These are phyloP conservation scores for Aspergillus japonicus DNA, from an alignment of 2,329 filamentous ascomycete genomes.

Conservation along the genomic window DNA sequence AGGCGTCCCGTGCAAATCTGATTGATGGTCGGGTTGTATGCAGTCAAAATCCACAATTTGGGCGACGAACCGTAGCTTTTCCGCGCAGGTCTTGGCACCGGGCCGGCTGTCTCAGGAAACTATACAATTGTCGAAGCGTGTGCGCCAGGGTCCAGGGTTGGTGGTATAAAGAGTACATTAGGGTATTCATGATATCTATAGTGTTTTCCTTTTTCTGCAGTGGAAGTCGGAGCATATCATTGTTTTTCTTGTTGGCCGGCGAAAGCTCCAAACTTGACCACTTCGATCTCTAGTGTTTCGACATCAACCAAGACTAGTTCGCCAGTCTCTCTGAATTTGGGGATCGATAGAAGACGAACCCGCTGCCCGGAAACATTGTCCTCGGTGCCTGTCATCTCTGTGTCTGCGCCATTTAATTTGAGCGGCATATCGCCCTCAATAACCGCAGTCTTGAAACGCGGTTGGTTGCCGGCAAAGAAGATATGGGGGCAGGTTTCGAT, in stretches of 20 bases:
- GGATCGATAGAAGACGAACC: constrained; percentile 78
- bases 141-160: not conserved
- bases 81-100: constrained; percentile 21
- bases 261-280: constrained; percentile 58
- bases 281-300: constrained; percentile 77
- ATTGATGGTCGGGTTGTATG: not conserved
- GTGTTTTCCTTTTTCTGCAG: constrained; percentile 1
- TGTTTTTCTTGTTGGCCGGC: constrained; percentile 35
- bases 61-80: constrained; percentile 4
- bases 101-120: not conserved
- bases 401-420: constrained; percentile 33
- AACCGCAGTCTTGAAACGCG: constrained; percentile 69
- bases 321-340: constrained; percentile 73
- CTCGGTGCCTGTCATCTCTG: constrained; percentile 31
- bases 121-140: not conserved
- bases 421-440: constrained; percentile 54
- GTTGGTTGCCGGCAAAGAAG: constrained; percentile 85
- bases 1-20: too few relatives aligned
- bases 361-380: constrained; percentile 61
- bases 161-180: not conserved
- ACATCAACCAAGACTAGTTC: constrained; percentile 81
- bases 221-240: constrained; percentile 21
- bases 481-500: constrained; percentile 82
- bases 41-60: not conserved
- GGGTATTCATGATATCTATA: constrained; percentile 5